Base-by-base conservation (phyloP, 495 filamentous ascomycete genomes). In the Podospora pseudocomata region DNA sequence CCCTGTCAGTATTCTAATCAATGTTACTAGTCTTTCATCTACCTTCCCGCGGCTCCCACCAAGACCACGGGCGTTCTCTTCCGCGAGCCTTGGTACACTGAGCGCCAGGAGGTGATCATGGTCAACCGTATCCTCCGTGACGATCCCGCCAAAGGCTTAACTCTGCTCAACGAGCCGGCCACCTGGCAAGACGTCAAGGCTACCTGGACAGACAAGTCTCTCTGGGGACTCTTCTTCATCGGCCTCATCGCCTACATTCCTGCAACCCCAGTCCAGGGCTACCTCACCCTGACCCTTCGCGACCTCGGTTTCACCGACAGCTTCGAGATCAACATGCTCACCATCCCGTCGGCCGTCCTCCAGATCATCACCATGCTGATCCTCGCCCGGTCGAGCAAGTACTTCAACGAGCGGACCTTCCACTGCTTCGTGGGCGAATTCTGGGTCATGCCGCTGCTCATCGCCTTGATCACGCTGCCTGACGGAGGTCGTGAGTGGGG, bases 41-140 rank as follows among this genome's bases (percentile, higher is more conserved):
- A 85, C 68, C 86, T 87, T 76, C 85, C 85, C 0, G 84, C 76
- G 3, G 86, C 86, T 0, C 82, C 83, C 0, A 83, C 82, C 20
- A 77, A 83, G 65, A 88, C 86, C 1, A 86, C 83, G 64, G 77
- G 81, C 5, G 75, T 80, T 68, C 80, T 85, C 61, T 79, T 76
- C 7, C 84, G 80, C 9, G 78, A 78, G 7, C 73, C 80, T 9
- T 86, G 84, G 86, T 87, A 84, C 62, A 80, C 80, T 0, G 69
- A 71, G 30, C 63, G 32, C 28, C 86, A 90, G 71, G 86, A 87
- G 68, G 78, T 76, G 16, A 90, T 92, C 67, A 83, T 91, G 65
- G 88, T 91, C 20, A 92, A 90, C 71, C 85, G 90, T 18, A 83
- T 91, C n/a, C 77, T 92, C 28, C 80, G 88, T n/a, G 89, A 91